Percentiles rank a stretch among this genome's conserved stretches.
These are phyloP conservation scores for Penicillium janthinellum DNA, from an alignment of 2,329 filamentous ascomycete genomes.

Conservation along the genomic window DNA sequence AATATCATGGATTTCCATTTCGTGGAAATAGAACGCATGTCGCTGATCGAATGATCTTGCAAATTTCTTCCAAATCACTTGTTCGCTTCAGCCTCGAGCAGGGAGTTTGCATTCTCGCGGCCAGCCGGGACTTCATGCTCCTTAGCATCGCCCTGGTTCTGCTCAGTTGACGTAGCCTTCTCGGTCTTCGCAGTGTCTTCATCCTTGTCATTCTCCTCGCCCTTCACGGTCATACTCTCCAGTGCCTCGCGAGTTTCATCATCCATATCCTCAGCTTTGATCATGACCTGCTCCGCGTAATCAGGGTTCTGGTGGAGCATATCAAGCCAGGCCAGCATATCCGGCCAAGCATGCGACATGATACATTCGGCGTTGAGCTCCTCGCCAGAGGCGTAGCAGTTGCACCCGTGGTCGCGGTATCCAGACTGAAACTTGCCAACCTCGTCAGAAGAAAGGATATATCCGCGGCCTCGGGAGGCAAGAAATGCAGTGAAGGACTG, in stretches of 20 bases:
- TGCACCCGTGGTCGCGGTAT: slow-evolving; percentile 61
- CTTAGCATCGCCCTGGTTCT: neutral
- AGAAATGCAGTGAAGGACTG: slow-evolving; percentile 37
- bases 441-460: slow-evolving; percentile 57
- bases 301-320: slow-evolving; percentile 53
- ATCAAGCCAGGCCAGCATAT: slow-evolving; percentile 64
- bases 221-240: slow-evolving; percentile 1
- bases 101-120: neutral
- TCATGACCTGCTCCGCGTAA: slow-evolving; percentile 42
- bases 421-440: slow-evolving; percentile 58
- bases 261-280: slow-evolving; percentile 26
- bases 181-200: neutral
- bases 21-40: neutral
- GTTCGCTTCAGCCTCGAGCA: neutral
- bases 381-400: slow-evolving; percentile 70
- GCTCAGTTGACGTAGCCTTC: neutral
- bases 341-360: slow-evolving; percentile 57
- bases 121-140: neutral
- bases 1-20: neutral
- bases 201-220: neutral
- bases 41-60: neutral
- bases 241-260: slow-evolving; percentile 4
- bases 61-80: neutral
- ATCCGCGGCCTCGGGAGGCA: slow-evolving; percentile 62
- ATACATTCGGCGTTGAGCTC: slow-evolving; percentile 61